A percentile compares a stretch with the other conserved stretches of the same genome.
Conservation (phyloP, 352 stramenopile genomes). For the Phytophthora pistaciae region DNA sequence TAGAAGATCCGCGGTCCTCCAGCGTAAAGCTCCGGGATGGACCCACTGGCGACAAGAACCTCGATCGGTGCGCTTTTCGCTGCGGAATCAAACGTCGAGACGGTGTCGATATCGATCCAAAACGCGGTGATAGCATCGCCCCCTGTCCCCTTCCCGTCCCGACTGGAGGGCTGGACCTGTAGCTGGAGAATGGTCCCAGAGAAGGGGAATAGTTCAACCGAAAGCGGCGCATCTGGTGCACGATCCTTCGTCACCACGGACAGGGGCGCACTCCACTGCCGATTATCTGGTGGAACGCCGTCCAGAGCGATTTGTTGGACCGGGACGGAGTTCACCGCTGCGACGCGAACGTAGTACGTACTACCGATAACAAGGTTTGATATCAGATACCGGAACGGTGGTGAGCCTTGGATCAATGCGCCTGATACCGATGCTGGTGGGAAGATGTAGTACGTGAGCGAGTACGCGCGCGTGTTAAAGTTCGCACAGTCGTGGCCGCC, state of each 20-base stretch:
- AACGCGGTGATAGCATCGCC: constrained; percentile 60
- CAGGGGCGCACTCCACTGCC: constrained; percentile 90
- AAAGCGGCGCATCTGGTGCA: constrained; percentile 76
- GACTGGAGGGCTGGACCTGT: constrained; percentile 73
- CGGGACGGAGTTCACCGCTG: constrained; percentile 91
- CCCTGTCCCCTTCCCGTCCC: constrained; percentile 64
- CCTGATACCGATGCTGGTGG: constrained; percentile 59
- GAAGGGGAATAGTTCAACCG: constrained; percentile 65
- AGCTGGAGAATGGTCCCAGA: constrained; percentile 75
- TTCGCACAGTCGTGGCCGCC: constrained; percentile 41
- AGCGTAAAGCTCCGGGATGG: constrained; percentile 62
- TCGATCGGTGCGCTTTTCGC: constrained; percentile 55
- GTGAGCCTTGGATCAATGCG: constrained; percentile 70
- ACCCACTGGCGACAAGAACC: constrained; percentile 27
- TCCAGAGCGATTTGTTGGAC: constrained; percentile 86
- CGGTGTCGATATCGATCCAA: constrained; percentile 76
- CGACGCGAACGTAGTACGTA: constrained; percentile 94
- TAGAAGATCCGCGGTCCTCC: constrained; percentile 75
- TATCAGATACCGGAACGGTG: constrained; percentile 87
- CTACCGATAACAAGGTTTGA: constrained; percentile 62
- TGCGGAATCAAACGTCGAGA: constrained; percentile 77
- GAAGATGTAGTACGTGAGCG: constrained; percentile 74
- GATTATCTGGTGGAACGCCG: constrained; percentile 88
- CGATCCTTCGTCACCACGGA: constrained; percentile 84
- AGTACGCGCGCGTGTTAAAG: constrained; percentile 58